Evolutionary conservation across 768 basidiomycete genomes (phyloP), one percentile per base, ranked within the genome.

Genomic region (Myochromella boudieri): DNA sequence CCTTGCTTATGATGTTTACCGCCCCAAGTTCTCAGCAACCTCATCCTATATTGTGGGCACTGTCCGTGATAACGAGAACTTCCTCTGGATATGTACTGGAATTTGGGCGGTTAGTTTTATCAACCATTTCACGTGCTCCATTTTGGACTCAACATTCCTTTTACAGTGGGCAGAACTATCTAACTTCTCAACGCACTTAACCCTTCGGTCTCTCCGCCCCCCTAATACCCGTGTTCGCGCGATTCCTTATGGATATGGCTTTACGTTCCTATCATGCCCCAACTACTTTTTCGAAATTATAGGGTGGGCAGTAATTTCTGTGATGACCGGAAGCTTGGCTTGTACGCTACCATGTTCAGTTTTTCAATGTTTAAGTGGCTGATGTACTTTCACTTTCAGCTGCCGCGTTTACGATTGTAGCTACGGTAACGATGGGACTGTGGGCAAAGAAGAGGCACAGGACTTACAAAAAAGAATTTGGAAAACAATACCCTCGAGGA

Each of bases 381-480:
- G 8, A 44, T 31, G 3, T 25, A 14, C 15, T n/a, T 50, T 34
- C 17, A 21, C 38, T 29, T 40, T 2, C 52, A 89, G 85, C 81
- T 15, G 77, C 66, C 51, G 49, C 85, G 17, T 98, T 95, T 68
- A 64, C 81, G 36, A 72, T 68, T 8, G 75, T 90, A 32, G 74
- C 78, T 1, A 69, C 72, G 0, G 77, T 52, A 26, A 83, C 83
- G 56, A 97, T 97, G 93, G 70, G 74, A 10, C 54, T 77, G 6
- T 99, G 97, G 97, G 95, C 95, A 11, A 58, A 78, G 31, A 92
- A 95, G 75, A 98, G 97, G 71, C 95, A 97, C 58, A 71, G 67
- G 44, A 77, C 76, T 42, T 98, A 98, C 71, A 90, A 84, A 75
- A 93, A 86, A 61, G 95, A 99, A 65, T 97, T 97, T 56, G 93